Evolutionary conservation across 441 rosid species (phyloP).

Genomic region (Brassica balearica): DNA sequence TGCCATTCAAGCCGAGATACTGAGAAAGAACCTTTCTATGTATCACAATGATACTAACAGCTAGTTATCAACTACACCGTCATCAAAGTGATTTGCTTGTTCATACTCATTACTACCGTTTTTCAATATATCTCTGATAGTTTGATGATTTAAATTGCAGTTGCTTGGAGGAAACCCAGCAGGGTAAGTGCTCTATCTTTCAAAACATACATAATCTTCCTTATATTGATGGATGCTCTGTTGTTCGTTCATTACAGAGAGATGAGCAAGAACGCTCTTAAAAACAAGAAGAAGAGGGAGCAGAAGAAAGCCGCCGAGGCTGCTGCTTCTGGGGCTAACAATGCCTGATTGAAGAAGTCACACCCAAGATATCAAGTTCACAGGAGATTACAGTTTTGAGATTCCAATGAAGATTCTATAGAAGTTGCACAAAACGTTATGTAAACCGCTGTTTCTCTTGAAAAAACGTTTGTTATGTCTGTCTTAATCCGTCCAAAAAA

Average conservation of each 20-base stretch:
- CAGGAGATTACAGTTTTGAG: slow-evolving; percentile 30
- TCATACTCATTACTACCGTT: not conserved
- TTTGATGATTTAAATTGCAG: slow-evolving; percentile 48
- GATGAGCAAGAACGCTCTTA: slow-evolving; percentile 88
- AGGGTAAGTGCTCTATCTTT: slow-evolving; percentile 60
- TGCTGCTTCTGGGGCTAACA: slow-evolving; percentile 40
- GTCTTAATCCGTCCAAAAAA: slow-evolving; percentile 3
- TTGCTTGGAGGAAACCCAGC: slow-evolving; percentile 63
- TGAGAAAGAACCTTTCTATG: slow-evolving; percentile 2
- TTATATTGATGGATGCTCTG: slow-evolving; percentile 19
- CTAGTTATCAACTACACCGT: not conserved
- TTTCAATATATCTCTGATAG: slow-evolving; percentile 43
- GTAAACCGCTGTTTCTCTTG: slow-evolving; percentile 14
- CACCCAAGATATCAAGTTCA: not conserved
- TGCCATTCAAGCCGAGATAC: slow-evolving; percentile 84
- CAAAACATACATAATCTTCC: not conserved
- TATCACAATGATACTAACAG: not conserved
- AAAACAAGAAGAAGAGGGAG: slow-evolving; percentile 93
- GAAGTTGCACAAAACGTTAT: not conserved
- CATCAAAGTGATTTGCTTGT: not conserved
- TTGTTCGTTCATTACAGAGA: slow-evolving; percentile 49
- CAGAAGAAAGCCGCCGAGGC: slow-evolving; percentile 80
- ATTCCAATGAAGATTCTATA: not conserved
- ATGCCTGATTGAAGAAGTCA: slow-evolving; percentile 34
- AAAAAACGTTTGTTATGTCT: not conserved